Conservation (phyloP, 2,329 filamentous ascomycete species). For the Byssothecium circinans region DNA sequence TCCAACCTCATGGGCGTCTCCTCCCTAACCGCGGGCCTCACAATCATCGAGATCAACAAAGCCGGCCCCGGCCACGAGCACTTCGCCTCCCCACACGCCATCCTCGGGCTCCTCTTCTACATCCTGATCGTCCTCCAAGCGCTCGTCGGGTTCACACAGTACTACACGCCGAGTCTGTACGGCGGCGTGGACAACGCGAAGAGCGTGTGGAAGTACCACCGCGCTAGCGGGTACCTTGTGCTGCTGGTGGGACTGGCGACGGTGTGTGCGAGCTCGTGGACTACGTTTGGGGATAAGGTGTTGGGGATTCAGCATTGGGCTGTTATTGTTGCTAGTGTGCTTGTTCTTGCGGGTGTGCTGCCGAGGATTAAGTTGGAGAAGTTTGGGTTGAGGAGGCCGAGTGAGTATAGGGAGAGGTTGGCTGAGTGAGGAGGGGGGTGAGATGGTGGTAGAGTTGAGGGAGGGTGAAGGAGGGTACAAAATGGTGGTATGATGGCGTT, state of each 20-base stretch:
- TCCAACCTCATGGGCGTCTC: slow-evolving; percentile 69
- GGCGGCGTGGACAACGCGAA: slow-evolving; percentile 80
- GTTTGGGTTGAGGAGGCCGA: slow-evolving; percentile 59
- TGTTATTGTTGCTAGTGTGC: slow-evolving; percentile 63
- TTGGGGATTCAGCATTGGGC: slow-evolving; percentile 77
- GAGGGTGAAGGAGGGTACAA: too few relatives aligned
- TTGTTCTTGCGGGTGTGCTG: slow-evolving; percentile 72
- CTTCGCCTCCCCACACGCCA: slow-evolving; percentile 79
- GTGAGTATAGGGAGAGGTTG: background rate
- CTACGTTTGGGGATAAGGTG: slow-evolving; percentile 69
- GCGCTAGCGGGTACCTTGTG: slow-evolving; percentile 73
- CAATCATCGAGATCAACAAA: slow-evolving; percentile 85
- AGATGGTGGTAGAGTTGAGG: too few relatives aligned
- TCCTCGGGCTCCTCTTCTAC: slow-evolving; percentile 77
- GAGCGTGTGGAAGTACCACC: slow-evolving; percentile 86
- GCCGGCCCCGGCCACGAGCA: slow-evolving; percentile 65
- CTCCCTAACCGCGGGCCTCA: slow-evolving; percentile 64
- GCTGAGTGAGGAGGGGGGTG: too few relatives aligned
- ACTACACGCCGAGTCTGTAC: slow-evolving; percentile 71
- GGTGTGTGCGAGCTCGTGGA: slow-evolving; percentile 73
- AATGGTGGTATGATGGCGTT: background rate
- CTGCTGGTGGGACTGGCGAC: slow-evolving; percentile 73
- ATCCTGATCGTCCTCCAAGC: slow-evolving; percentile 72
- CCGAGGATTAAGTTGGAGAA: slow-evolving; percentile 83
- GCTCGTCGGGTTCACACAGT: slow-evolving; percentile 79